phyloP scores from a whole-genome alignment of 352 stramenopile genomes.

The Phytophthora agathidicida region DNA sequence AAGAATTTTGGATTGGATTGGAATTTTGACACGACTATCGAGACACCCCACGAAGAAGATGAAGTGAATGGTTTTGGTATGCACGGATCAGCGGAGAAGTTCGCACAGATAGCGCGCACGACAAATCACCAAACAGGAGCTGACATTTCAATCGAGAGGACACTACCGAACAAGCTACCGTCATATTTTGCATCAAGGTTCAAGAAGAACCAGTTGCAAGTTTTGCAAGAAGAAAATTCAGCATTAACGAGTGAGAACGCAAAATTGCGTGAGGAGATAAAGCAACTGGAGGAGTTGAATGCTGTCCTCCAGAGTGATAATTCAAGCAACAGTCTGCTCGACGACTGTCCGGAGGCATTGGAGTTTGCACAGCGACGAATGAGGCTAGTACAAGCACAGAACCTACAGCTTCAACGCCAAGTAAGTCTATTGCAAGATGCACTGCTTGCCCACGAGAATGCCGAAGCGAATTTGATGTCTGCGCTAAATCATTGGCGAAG shows the following conservation, averaged over 20 bases:
- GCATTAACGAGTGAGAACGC: slow-evolving; percentile 44
- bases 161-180: slow-evolving; percentile 18
- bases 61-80: neutral
- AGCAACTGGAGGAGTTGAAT: slow-evolving; percentile 50
- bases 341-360: neutral
- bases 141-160: slow-evolving; percentile 42
- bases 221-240: slow-evolving; percentile 50
- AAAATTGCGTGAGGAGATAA: slow-evolving; percentile 50
- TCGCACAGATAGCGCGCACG: neutral
- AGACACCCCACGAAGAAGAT: slow-evolving; percentile 13
- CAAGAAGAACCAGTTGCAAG: slow-evolving; percentile 49
- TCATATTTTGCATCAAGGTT: slow-evolving; percentile 44
- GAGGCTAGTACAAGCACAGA: slow-evolving; percentile 56
- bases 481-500: slow-evolving; percentile 46
- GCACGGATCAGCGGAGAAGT: neutral
- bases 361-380: slow-evolving; percentile 40
- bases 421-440: slow-evolving; percentile 51
- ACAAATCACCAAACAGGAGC: slow-evolving; percentile 11
- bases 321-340: slow-evolving; percentile 14
- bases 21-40: slow-evolving; percentile 44
- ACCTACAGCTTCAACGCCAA: slow-evolving; percentile 68
- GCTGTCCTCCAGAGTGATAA: slow-evolving; percentile 40
- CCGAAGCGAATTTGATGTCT: slow-evolving; percentile 42
- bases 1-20: slow-evolving; percentile 11
- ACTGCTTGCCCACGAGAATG: slow-evolving; percentile 34